Evolutionary conservation across 495 filamentous ascomycete species (phyloP).

Genomic region (Copromyces sp.): DNA sequence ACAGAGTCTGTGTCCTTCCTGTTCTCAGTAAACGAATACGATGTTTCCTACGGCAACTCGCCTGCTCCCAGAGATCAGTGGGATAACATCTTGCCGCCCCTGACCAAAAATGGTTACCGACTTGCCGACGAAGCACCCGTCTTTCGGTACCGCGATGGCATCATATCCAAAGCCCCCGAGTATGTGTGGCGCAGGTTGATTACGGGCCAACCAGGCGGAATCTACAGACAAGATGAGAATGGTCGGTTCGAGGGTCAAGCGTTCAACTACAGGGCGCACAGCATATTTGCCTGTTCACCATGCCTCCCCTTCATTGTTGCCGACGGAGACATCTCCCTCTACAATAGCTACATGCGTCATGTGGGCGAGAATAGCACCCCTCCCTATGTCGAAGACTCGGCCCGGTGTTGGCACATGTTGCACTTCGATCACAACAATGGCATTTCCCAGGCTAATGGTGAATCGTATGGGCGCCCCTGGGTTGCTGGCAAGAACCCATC

Average conservation of each 20-base stretch:
- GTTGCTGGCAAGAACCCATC: slow-evolving; percentile 12
- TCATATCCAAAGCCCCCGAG: neutral
- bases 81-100: slow-evolving; percentile 19
- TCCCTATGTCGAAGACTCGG: neutral
- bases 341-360: slow-evolving; percentile 1
- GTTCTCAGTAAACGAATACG: slow-evolving; percentile 25
- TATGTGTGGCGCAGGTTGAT: slow-evolving; percentile 13
- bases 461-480: slow-evolving; percentile 2
- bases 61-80: slow-evolving; percentile 11
- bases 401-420: slow-evolving; percentile 10
- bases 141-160: slow-evolving; percentile 18
- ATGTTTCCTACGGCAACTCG: neutral
- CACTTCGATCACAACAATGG: slow-evolving; percentile 12
- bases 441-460: slow-evolving; percentile 6
- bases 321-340: slow-evolving; percentile 15
- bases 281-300: slow-evolving; percentile 25
- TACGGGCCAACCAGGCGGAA: slow-evolving; percentile 4
- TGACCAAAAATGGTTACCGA: slow-evolving; percentile 1
- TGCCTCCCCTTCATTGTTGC: slow-evolving; percentile 21
- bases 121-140: slow-evolving; percentile 12
- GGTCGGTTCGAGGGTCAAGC: neutral
- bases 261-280: slow-evolving; percentile 6
- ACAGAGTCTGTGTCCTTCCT: slow-evolving; percentile 11
- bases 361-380: too few relatives aligned
- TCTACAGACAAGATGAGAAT: neutral